Evolutionary conservation across 371 early-diverging fungal genomes (phyloP).

Genomic region (Smittium mucronatum): DNA sequence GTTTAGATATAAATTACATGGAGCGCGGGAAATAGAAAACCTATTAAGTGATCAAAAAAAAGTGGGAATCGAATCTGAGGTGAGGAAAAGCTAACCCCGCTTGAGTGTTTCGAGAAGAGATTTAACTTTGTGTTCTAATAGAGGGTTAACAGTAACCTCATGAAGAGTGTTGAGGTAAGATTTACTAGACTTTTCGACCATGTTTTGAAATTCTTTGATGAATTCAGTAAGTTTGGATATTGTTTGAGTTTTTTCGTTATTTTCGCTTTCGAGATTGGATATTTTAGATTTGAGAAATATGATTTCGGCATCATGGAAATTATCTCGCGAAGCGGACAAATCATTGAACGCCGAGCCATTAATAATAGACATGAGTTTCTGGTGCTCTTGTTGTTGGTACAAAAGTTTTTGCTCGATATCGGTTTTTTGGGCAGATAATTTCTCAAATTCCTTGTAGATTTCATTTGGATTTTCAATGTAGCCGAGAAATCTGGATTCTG

Average conservation of each 20-base stretch:
- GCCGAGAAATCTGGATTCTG: not conserved
- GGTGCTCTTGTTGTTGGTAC: not conserved
- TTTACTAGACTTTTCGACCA: not conserved
- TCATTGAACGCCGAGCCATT: not conserved
- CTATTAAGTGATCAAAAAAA: no score
- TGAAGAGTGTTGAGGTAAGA: not conserved
- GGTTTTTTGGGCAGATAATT: not conserved
- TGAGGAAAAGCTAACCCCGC: no score
- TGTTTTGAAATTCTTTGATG: not conserved
- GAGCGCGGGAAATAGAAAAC: no score
- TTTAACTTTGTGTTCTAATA: constrained; percentile 5
- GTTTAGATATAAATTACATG: no score
- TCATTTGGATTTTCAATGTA: not conserved
- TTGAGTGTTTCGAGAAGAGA: not conserved
- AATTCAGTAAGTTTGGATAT: not conserved
- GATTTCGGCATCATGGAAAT: not conserved
- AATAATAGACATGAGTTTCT: not conserved
- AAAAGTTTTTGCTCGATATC: not conserved
- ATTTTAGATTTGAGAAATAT: not conserved
- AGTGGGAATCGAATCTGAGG: no score
- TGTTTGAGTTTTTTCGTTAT: not conserved
- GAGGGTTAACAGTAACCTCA: not conserved
- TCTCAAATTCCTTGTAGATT: not conserved
- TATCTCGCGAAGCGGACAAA: not conserved
- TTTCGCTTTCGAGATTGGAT: not conserved